These are phyloP conservation scores for Erysimum cheiranthoides DNA, from an alignment of 345 rosid species.

Conservation along the genomic window DNA sequence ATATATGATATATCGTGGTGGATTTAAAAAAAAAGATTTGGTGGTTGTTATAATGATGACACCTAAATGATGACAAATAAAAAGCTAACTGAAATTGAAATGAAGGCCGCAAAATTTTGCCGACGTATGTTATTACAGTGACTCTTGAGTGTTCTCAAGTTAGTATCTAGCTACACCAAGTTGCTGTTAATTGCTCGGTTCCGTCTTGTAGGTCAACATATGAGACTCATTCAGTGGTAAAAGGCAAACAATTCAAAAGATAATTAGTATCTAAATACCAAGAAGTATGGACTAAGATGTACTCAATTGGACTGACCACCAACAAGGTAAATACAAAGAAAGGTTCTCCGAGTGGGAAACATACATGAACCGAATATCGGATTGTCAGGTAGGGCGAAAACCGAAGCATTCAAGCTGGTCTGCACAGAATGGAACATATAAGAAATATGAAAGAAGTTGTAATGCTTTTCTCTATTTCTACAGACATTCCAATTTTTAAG, in stretches of 20 bases:
- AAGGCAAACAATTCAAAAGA: not conserved
- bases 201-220: slow-evolving; percentile 2
- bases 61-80: not conserved
- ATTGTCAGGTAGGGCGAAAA: not conserved
- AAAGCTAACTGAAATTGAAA: slow-evolving; percentile 10
- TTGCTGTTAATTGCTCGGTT: not conserved
- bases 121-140: slow-evolving; percentile 2
- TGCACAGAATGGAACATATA: not conserved
- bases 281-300: not conserved
- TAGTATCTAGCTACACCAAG: slow-evolving; percentile 15
- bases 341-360: not conserved
- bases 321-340: not conserved
- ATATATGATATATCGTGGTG: not conserved
- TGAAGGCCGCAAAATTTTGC: slow-evolving; percentile 5
- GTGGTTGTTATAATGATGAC: slow-evolving; percentile 18
- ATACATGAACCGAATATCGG: not conserved
- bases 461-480: not conserved
- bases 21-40: not conserved
- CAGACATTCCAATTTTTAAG: not conserved
- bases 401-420: not conserved
- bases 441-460: not conserved
- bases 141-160: not conserved
- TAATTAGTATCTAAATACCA: not conserved
- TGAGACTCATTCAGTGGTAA: not conserved
- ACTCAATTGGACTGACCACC: not conserved